Evolutionary conservation across 1,284 basidiomycete species (phyloP), one percentile per base, ranked within the genome.

Genomic region (Tremellales sp.): DNA sequence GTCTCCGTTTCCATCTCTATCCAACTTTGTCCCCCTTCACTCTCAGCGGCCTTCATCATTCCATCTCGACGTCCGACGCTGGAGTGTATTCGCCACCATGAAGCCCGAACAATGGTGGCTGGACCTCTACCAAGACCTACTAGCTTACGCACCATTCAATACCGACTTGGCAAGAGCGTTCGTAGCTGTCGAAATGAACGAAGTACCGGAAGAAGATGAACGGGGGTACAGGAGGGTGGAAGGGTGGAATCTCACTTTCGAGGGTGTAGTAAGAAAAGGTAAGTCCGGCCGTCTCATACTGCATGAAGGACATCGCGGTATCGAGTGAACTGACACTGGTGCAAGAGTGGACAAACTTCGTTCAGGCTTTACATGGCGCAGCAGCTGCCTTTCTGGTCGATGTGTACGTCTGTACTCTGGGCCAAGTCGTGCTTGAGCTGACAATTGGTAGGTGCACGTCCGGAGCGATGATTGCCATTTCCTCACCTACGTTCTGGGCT

Each of bases 401-500:
- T 50, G 57, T 57, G 67, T 67, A 43, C 44, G 64, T 10, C 27
- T 15, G 12, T 31, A 31, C 27, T 33, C 25, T 11, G 10, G 39
- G 8, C 22, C 2, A 40, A 25, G 26, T 40, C 37, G 29, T 31
- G 36, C 11, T 8, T 39, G 36, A 39, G 29, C 22, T 44, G 5
- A 4, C n/a, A 36, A n/a, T n/a, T 24, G 5, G 13, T 33, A 64
- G 62, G 7, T 61, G 60, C 31, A 61, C 64, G 3, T 60, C 59
- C 0, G 64, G 57, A 15, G 49, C 58, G 2, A 33, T 67, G 8
- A 45, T 62, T 27, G 45, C 47, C 1, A 47, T 68, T 4, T 47
- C 50, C n/a, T 65, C 66, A 8, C 58, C 62, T 2, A 60, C 46
- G 11, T 72, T 68, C 52, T 72, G 69, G 69, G 67, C 63, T 24